A percentile compares a stretch with the other conserved stretches of the same genome.
Evolutionary conservation across 176 grass and related monocot genomes (phyloP).

Genomic region (Hordeum marinum): DNA sequence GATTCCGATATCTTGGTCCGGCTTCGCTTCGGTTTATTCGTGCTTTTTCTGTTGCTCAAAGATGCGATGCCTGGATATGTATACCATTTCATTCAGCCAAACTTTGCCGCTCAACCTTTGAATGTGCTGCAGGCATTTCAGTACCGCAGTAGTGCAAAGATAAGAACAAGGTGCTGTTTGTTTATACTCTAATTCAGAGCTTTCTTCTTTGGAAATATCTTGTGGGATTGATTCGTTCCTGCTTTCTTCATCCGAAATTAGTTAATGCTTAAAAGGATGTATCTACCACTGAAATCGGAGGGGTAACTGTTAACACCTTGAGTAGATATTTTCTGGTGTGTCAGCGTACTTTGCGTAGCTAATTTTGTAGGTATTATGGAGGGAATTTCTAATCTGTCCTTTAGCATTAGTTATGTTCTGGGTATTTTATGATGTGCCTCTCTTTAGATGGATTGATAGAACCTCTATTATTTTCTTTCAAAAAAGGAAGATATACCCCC

Average conservation of each 20-base stretch:
- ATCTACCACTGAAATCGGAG: too few relatives aligned
- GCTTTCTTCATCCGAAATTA: too few relatives aligned
- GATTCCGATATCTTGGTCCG: constrained; percentile 22
- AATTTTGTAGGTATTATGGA: background rate
- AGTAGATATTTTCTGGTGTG: background rate
- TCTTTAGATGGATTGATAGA: background rate
- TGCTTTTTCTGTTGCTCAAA: background rate
- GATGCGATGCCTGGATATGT: constrained; percentile 15
- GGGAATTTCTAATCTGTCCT: background rate
- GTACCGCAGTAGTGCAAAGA: background rate
- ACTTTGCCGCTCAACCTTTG: constrained; percentile 16
- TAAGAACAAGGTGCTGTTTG: background rate
- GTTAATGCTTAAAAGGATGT: too few relatives aligned
- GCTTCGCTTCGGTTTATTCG: background rate
- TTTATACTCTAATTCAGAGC: background rate
- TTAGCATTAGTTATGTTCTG: background rate
- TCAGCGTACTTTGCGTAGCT: background rate
- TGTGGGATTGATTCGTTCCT: background rate
- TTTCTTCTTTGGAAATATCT: constrained; percentile 5
- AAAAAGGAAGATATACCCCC: too few relatives aligned
- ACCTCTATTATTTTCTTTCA: too few relatives aligned
- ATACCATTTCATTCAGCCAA: constrained; percentile 1
- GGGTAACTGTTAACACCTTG: background rate
- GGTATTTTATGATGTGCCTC: background rate
- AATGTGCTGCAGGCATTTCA: constrained; percentile 21